A percentile compares a stretch with the other conserved stretches of the same genome.
Evolutionary conservation across 1,139 yeast species (phyloP).

Genomic region (Wickerhamomyces sp.): DNA sequence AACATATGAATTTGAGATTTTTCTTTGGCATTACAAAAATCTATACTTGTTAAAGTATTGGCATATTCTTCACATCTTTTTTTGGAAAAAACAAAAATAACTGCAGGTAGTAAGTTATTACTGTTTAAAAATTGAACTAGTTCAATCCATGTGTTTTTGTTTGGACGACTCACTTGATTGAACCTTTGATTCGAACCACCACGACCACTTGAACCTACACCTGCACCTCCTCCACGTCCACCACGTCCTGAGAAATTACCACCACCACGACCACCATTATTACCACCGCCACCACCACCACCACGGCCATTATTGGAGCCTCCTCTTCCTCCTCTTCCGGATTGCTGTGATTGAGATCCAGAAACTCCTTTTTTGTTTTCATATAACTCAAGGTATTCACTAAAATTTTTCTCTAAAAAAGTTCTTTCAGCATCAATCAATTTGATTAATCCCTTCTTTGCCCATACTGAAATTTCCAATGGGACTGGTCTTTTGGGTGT

Average conservation of each 20-base stretch:
- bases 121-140: slow-evolving; percentile 69
- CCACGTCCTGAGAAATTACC: slow-evolving; percentile 36
- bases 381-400: slow-evolving; percentile 52
- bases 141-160: slow-evolving; percentile 71
- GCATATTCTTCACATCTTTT: slow-evolving; percentile 94
- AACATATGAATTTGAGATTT: slow-evolving; percentile 91
- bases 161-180: slow-evolving; percentile 46
- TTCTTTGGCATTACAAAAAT: slow-evolving; percentile 78
- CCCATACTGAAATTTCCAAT: slow-evolving; percentile 80
- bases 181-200: slow-evolving; percentile 25
- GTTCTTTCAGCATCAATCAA: slow-evolving; percentile 70
- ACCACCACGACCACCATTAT: slow-evolving; percentile 30
- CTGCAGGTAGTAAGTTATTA: slow-evolving; percentile 78
- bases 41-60: slow-evolving; percentile 64
- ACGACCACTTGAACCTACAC: slow-evolving; percentile 18
- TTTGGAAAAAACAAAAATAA: slow-evolving; percentile 87
- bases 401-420: slow-evolving; percentile 62
- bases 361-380: slow-evolving; percentile 38
- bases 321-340: slow-evolving; percentile 29
- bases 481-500: slow-evolving; percentile 97
- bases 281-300: slow-evolving; percentile 25
- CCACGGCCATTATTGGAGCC: slow-evolving; percentile 33
- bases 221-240: slow-evolving; percentile 30
- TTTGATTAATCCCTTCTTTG: slow-evolving; percentile 62
- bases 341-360: slow-evolving; percentile 20